phyloP scores from a whole-genome alignment of 257 asterid species.

The Ilex aquifolium region DNA sequence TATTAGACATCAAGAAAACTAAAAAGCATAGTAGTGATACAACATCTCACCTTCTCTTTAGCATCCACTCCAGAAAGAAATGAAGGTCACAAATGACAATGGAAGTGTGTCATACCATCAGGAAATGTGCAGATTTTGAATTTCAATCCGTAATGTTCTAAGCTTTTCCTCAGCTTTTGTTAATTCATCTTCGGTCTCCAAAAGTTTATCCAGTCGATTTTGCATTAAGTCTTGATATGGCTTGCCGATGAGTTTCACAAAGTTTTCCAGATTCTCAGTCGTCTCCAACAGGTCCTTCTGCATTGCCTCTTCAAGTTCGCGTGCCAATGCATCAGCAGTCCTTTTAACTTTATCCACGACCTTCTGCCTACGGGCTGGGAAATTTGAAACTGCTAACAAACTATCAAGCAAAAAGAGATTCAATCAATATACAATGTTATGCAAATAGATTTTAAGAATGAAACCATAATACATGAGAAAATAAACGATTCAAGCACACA shows the following conservation, averaged over 20 bases:
- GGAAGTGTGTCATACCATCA: neutral
- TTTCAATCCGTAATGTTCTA: slow-evolving; percentile 48
- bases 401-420: slow-evolving; percentile 21
- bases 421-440: slow-evolving; percentile 11
- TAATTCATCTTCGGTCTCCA: slow-evolving; percentile 47
- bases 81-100: neutral
- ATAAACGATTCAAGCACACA: too few species aligned
- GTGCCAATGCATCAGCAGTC: slow-evolving; percentile 71
- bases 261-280: slow-evolving; percentile 37
- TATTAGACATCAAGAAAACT: too few species aligned
- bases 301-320: slow-evolving; percentile 81
- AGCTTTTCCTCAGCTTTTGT: slow-evolving; percentile 47
- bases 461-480: too few species aligned
- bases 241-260: slow-evolving; percentile 42
- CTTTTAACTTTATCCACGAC: slow-evolving; percentile 71
- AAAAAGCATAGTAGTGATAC: neutral
- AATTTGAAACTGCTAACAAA: slow-evolving; percentile 71
- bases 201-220: slow-evolving; percentile 44
- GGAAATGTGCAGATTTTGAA: slow-evolving; percentile 66
- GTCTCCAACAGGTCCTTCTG: slow-evolving; percentile 68
- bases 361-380: slow-evolving; percentile 62
- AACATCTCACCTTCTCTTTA: slow-evolving; percentile 6
- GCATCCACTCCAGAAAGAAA: too few species aligned
- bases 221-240: slow-evolving; percentile 65
- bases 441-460: too few species aligned